A percentile compares a stretch with the other conserved stretches of the same genome.
Conservation (phyloP, 2,329 filamentous ascomycete genomes). For the Fusarium pseudonygamai region DNA sequence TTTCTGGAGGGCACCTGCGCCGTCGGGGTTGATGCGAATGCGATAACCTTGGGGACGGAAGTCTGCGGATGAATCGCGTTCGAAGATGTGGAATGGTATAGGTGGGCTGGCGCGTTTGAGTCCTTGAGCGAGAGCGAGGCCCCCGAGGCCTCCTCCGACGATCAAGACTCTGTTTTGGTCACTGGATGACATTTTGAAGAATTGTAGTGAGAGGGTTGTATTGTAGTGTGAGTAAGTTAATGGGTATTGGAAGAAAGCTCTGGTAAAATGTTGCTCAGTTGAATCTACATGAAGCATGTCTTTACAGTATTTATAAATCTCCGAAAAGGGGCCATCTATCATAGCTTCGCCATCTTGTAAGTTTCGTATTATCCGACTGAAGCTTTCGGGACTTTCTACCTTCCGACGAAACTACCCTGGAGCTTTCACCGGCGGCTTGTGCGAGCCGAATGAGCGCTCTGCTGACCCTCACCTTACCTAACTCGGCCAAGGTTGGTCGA, state of each 20-base stretch:
- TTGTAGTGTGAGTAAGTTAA: accelerated
- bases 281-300: accelerated
- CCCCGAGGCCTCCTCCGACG: not conserved
- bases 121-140: not conserved
- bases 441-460: not conserved
- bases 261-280: accelerated
- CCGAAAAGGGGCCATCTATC: accelerated
- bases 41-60: not conserved
- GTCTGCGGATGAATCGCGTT: not conserved
- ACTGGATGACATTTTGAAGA: accelerated
- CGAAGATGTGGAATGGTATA: not conserved
- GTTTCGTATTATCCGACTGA: not conserved
- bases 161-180: not conserved
- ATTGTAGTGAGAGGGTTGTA: accelerated
- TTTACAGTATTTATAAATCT: not conserved
- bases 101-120: not conserved
- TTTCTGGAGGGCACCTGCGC: not conserved
- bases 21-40: not conserved
- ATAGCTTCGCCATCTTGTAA: not conserved
- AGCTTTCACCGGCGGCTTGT: not conserved
- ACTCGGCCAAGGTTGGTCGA: accelerated
- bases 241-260: accelerated
- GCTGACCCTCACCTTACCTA: not conserved
- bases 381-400: not conserved
- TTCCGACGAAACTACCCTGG: not conserved